These are phyloP conservation scores for Fusarium robinianum DNA, from an alignment of 2,329 filamentous ascomycete genomes.

Conservation along the genomic window DNA sequence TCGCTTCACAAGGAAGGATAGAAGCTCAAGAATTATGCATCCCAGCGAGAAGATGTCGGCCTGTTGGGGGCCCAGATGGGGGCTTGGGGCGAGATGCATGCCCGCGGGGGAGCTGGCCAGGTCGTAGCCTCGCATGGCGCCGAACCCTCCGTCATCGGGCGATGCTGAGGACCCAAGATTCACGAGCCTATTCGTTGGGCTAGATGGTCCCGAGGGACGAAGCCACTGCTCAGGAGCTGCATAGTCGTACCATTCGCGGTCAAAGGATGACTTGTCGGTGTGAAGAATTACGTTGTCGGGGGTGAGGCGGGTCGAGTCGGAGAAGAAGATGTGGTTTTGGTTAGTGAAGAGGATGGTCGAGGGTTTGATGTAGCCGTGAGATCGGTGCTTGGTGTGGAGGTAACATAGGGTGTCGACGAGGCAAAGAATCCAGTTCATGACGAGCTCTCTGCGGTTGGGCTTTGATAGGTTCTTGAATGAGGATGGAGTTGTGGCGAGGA, in stretches of 20 bases:
- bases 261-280: constrained; percentile 56
- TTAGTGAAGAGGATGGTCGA: constrained; percentile 70
- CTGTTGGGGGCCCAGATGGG: constrained; percentile 57
- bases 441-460: constrained; percentile 58
- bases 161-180: constrained; percentile 39
- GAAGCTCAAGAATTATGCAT: constrained; percentile 72
- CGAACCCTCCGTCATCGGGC: constrained; percentile 43
- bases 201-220: constrained; percentile 45
- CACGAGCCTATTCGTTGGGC: constrained; percentile 42
- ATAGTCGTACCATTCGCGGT: constrained; percentile 74
- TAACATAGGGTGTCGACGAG: constrained; percentile 70
- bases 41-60: constrained; percentile 76
- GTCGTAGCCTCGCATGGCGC: constrained; percentile 43
- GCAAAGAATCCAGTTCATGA: constrained; percentile 78
- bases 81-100: constrained; percentile 46
- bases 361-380: constrained; percentile 71
- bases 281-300: constrained; percentile 48
- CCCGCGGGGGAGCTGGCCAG: constrained; percentile 35
- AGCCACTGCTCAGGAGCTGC: constrained; percentile 70
- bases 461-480: constrained; percentile 67
- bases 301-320: constrained; percentile 61
- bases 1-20: constrained; percentile 71
- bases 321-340: constrained; percentile 68
- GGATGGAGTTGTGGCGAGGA: constrained; percentile 66
- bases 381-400: constrained; percentile 66